Conservation (phyloP, 768 basidiomycete species). For the Tulasnella sp. region DNA sequence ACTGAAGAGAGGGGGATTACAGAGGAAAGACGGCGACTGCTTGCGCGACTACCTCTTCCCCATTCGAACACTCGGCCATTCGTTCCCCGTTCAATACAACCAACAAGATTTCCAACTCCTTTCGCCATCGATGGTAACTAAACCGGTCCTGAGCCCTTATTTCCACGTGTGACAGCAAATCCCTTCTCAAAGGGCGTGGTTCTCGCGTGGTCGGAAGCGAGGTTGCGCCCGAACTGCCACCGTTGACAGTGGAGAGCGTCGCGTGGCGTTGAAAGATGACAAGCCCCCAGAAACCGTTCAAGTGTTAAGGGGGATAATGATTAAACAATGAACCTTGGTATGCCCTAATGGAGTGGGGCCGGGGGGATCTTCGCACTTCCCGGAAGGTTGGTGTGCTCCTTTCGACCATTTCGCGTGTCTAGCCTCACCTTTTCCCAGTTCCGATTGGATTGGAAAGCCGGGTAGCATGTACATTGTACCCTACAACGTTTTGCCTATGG, state of each 20-base stretch:
- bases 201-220: slow-evolving; percentile 9
- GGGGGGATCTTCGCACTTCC: background rate
- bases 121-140: background rate
- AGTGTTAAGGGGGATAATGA: background rate
- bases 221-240: background rate
- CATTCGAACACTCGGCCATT: background rate
- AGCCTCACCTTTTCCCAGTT: background rate
- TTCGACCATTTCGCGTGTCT: background rate
- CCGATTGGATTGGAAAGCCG: background rate
- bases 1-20: background rate
- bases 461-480: background rate
- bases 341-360: background rate
- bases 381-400: background rate
- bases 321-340: background rate
- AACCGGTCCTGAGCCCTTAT: background rate
- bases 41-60: background rate
- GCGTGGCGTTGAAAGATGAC: background rate
- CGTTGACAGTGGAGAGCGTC: background rate
- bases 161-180: background rate
- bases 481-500: background rate
- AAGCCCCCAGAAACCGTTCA: background rate
- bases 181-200: background rate
- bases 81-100: background rate
- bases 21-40: background rate
- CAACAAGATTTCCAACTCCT: background rate